Evolutionary conservation across 305 asterid genomes (phyloP), one percentile per base, ranked within the genome.

Genomic region (Nicotiana rustica): DNA sequence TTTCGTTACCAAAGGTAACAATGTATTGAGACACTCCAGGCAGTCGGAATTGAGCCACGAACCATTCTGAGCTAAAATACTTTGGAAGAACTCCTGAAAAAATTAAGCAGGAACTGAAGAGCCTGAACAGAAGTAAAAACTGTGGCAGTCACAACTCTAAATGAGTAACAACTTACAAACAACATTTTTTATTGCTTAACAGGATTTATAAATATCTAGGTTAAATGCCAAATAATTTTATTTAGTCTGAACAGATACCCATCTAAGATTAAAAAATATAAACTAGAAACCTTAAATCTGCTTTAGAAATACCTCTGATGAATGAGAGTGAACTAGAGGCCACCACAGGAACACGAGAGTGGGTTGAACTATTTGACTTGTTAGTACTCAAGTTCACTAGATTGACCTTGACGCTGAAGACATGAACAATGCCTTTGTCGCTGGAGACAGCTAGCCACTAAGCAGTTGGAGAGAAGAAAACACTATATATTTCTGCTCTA

Each of bases 371-470:
- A 82, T 35, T 85, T 47, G 91, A 88, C 80, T 89, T 88, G 78
- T 90, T 93, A 70, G 59, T 41, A 10, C 78, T 70, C 84, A 17
- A 78, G 80, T 83, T 91, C 78, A 87, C 94, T 44, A 89, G 81
- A 81, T 87, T 87, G 68, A 81, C 86, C 90, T 92, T 95, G 77
- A 92, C 92, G 91, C 91, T 83, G 83, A 95, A 95, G 77, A 95
- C 98, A 87, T 95, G 99, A 86, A 93, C 97, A 64, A 97, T 95
- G 67, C 98, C 98, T 90, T 92, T 94, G 84, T 93, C 95, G 79
- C 99, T 95, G n/a, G 97, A 95, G 73, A 92, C 98, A 35, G 96
- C 97, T 86, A 95, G 87, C 97, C 97, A 95, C 85, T 92, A 92
- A 59, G 92, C 87, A 55, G 95, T 85, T 31, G 97, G 89, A 25